Conservation (phyloP, 2,329 filamentous ascomycete genomes). For the Xylaria sp. region DNA sequence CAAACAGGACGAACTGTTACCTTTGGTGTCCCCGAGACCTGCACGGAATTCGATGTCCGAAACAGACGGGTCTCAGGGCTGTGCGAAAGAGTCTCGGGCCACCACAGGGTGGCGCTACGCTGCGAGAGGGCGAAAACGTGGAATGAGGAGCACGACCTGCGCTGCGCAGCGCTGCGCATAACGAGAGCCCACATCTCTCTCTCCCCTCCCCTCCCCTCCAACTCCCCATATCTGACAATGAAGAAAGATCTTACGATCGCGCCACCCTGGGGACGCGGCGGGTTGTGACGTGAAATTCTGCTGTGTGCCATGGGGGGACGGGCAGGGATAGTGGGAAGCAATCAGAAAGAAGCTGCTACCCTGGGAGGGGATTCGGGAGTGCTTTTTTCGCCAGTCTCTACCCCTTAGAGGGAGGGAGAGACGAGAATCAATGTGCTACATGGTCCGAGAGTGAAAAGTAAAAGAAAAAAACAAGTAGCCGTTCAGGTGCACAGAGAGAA, state of each 20-base stretch:
- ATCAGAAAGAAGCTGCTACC: constrained; percentile 20
- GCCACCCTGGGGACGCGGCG: constrained; percentile 10
- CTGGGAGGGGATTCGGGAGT: constrained; percentile 9
- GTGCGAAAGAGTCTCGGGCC: constrained; percentile 31
- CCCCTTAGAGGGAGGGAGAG: constrained; percentile 24
- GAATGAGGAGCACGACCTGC: constrained; percentile 30
- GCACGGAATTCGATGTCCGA: constrained; percentile 31
- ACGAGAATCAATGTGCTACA: constrained; percentile 26
- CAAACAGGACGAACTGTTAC: constrained; percentile 22
- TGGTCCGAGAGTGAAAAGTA: constrained; percentile 26
- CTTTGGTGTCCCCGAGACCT: constrained; percentile 27
- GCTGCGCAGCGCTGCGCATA: no score
- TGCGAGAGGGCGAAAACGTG: constrained; percentile 33
- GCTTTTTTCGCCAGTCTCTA: constrained; percentile 34
- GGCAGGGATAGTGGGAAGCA: constrained; percentile 14
- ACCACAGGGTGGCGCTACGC: constrained; percentile 28
- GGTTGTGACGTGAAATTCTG: constrained; percentile 19
- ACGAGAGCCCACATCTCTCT: neutral
- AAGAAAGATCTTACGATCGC: constrained; percentile 34
- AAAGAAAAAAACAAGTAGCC: no score
- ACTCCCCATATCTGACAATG: constrained; percentile 2
- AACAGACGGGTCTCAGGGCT: constrained; percentile 28
- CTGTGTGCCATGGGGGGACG: constrained; percentile 28
- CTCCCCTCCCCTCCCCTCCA: neutral
- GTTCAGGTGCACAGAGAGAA: constrained; percentile 25